A percentile compares a stretch with the other conserved stretches of the same genome.
Evolutionary conservation across 768 basidiomycete species (phyloP).

Genomic region (Psilocybe azurescens): DNA sequence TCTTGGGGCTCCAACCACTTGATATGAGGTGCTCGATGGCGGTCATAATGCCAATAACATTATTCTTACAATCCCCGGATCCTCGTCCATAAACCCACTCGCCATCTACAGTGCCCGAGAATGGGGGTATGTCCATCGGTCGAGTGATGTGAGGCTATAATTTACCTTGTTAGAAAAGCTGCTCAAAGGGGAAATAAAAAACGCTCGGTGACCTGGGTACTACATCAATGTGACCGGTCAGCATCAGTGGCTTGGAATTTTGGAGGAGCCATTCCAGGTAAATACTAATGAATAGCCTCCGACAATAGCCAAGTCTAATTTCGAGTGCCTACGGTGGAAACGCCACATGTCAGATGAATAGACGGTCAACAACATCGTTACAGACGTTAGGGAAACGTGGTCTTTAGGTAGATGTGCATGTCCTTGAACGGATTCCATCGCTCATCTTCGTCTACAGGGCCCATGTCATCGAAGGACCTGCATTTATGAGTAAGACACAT

Average conservation of each 20-base stretch:
- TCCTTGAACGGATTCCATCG: conserved; percentile 32
- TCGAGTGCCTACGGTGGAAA: conserved; percentile 30
- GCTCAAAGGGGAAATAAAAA: not conserved
- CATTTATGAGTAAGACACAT: not conserved
- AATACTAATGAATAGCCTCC: conserved; percentile 32
- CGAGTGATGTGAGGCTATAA: conserved; percentile 30
- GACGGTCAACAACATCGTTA: conserved; percentile 1
- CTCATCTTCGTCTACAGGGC: conserved; percentile 28
- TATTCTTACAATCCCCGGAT: conserved; percentile 36
- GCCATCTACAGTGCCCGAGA: conserved; percentile 30
- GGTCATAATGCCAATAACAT: conserved; percentile 35
- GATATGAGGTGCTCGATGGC: conserved; percentile 33
- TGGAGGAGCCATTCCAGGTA: conserved; percentile 25
- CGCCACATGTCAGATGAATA: not conserved
- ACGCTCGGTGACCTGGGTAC: conserved; percentile 26
- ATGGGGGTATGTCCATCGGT: conserved; percentile 36
- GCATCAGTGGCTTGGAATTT: conserved; percentile 31
- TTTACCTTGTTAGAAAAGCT: conserved; percentile 4
- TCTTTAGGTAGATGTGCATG: conserved; percentile 30
- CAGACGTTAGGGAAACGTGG: conserved; percentile 34
- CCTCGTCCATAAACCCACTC: conserved; percentile 37
- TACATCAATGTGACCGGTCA: conserved; percentile 36
- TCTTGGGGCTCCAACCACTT: conserved; percentile 28
- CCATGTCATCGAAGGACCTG: conserved; percentile 38
- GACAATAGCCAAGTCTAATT: conserved; percentile 25